phyloP scores from a whole-genome alignment of 1,139 yeast species.

The Scheffersomyces illinoinensis region DNA sequence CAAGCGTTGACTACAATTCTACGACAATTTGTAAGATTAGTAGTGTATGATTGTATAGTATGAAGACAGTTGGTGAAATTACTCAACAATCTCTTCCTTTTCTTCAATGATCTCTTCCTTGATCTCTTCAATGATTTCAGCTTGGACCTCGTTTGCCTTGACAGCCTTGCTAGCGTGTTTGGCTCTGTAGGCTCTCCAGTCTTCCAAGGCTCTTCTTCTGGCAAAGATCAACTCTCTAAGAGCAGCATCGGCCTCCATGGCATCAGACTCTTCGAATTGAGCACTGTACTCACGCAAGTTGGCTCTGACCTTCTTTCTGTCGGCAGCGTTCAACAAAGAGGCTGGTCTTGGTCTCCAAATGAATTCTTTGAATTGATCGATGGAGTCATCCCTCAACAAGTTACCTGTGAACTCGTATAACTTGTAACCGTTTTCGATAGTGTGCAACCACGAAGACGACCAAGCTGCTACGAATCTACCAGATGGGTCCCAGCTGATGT shows the following conservation, averaged over 20 bases:
- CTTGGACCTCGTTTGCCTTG: slow-evolving; percentile 52
- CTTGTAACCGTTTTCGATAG: slow-evolving; percentile 88
- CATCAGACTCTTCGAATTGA: slow-evolving; percentile 92
- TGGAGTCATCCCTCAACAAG: slow-evolving; percentile 68
- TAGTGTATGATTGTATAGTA: neutral
- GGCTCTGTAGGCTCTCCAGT: slow-evolving; percentile 84
- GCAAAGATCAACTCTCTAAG: slow-evolving; percentile 84
- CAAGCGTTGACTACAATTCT: neutral
- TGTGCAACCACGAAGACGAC: slow-evolving; percentile 85
- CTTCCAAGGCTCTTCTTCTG: slow-evolving; percentile 80
- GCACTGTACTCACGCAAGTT: slow-evolving; percentile 87
- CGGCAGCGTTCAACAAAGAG: slow-evolving; percentile 70
- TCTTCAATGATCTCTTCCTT: slow-evolving; percentile 73
- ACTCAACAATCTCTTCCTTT: slow-evolving; percentile 75
- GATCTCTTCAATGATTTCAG: slow-evolving; percentile 69
- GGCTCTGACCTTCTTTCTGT: slow-evolving; percentile 87
- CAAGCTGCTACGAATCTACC: slow-evolving; percentile 88
- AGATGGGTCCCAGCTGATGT: slow-evolving; percentile 91
- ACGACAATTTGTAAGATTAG: neutral
- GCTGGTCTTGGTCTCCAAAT: slow-evolving; percentile 98
- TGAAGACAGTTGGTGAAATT: slow-evolving; percentile 6
- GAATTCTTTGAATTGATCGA: slow-evolving; percentile 85
- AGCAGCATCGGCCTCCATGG: slow-evolving; percentile 95
- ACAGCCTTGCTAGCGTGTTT: slow-evolving; percentile 50
- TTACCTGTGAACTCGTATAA: slow-evolving; percentile 84